Conservation (phyloP, 176 grass and related monocot species). For the Zea luxurians region DNA sequence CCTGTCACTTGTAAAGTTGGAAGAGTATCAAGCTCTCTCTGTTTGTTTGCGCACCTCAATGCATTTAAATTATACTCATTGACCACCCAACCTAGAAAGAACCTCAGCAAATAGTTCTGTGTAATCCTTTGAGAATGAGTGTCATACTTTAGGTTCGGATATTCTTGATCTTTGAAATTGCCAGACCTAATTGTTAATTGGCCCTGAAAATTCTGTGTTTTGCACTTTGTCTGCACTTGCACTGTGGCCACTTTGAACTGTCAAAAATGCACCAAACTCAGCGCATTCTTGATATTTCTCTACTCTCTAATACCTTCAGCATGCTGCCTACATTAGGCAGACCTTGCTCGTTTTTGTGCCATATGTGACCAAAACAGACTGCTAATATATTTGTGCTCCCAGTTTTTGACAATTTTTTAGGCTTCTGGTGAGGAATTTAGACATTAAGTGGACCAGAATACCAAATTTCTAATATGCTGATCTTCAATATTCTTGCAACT, state of each 20-base stretch:
- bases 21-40: not conserved
- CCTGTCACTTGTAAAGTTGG: not conserved
- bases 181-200: not conserved
- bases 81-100: not conserved
- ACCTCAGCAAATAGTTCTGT: not conserved
- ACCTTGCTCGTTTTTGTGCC: slow-evolving; percentile 2
- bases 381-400: not conserved
- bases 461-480: slow-evolving; percentile 8
- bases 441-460: not conserved
- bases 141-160: not conserved
- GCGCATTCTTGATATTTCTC: not conserved
- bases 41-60: not conserved
- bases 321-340: not conserved
- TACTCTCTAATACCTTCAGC: not conserved
- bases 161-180: not conserved
- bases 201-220: not conserved
- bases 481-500: not conserved
- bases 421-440: not conserved
- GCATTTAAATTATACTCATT: not conserved
- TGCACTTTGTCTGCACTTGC: not conserved
- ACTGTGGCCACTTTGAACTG: not conserved
- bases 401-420: not conserved
- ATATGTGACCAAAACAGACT: not conserved
- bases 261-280: not conserved
- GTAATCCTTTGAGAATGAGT: not conserved